Conservation (phyloP, 2,329 filamentous ascomycete species). For the Xylaria sp. region DNA sequence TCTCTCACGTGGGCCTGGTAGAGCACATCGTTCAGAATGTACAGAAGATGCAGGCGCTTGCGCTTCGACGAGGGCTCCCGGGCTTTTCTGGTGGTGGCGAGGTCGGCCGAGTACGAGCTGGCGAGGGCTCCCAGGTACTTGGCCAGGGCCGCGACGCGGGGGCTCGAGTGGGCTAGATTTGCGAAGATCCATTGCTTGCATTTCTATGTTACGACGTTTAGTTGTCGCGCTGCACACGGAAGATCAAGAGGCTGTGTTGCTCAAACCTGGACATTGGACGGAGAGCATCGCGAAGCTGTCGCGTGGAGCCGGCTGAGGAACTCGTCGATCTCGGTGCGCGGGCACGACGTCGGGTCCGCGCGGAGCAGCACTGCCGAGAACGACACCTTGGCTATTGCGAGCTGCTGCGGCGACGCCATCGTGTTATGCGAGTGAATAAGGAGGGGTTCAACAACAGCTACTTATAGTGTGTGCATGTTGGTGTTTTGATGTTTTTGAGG, state of each 20-base stretch:
- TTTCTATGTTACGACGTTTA: slow-evolving; percentile 68
- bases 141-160: slow-evolving; percentile 73
- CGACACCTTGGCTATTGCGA: slow-evolving; percentile 83
- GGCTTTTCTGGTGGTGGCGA: slow-evolving; percentile 51
- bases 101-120: slow-evolving; percentile 61
- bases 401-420: slow-evolving; percentile 76
- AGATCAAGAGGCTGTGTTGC: slow-evolving; percentile 57
- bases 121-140: slow-evolving; percentile 80
- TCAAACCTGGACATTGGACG: slow-evolving; percentile 90
- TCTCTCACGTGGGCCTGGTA: slow-evolving; percentile 71
- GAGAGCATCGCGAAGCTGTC: slow-evolving; percentile 77
- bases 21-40: slow-evolving; percentile 81
- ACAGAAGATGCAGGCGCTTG: slow-evolving; percentile 79
- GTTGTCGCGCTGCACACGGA: slow-evolving; percentile 50
- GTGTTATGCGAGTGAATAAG: neutral
- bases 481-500: neutral
- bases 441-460: slow-evolving; percentile 5
- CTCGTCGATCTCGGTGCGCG: slow-evolving; percentile 74
- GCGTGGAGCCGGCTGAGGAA: slow-evolving; percentile 75
- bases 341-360: slow-evolving; percentile 75
- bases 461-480: slow-evolving; percentile 22
- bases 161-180: slow-evolving; percentile 74
- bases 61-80: slow-evolving; percentile 69
- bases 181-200: slow-evolving; percentile 88
- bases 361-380: slow-evolving; percentile 79